Evolutionary conservation across 2,329 filamentous ascomycete genomes (phyloP), one percentile per base, ranked within the genome.

Genomic region (Cucurbitaria berberidis): DNA sequence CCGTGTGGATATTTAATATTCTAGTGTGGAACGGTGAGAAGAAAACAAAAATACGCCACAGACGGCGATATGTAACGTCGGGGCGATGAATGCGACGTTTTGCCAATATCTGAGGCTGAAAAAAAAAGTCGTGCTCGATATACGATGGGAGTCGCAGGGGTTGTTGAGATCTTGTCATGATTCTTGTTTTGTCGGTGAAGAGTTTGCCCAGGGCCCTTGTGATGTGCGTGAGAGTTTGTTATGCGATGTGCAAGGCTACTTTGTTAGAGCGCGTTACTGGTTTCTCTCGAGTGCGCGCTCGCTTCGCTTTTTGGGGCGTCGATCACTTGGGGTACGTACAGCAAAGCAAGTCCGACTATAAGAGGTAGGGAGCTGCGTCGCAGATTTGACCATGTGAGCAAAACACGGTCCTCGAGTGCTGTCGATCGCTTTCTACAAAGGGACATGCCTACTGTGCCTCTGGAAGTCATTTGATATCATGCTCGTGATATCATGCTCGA

Each of bases 1-100:
- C 29, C 15, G 16, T 21, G 27, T n/a, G n/a, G n/a, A n/a, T n/a
- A n/a, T n/a, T n/a, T 5, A 32, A 34, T 4, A 21, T 21, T 44
- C 26, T 44, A 44, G 26, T 44, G 18, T 41, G 8, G 6, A 27
- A 22, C n/a, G n/a, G 22, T 11, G 24, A 22, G 29, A n/a, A n/a
- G n/a, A n/a, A n/a, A 30, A 30, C 29, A 13, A 4, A 21, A n/a
- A 18, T 16, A 36, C 34, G 34, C 34, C 34, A 19, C 15, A n/a
- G 32, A 5, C 18, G 9, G 16, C 35, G 21, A 38, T 21, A 21
- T 7, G 32, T 38, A 15, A 36, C 30, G 30, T 46, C 44, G 44
- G 44, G 15, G 4, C 21, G 2, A 46, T 46, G 27, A 46, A 46
- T n/a, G 44, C 44, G n/a, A n/a, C n/a, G n/a, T n/a, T n/a, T n/a